Percentiles rank a stretch among this genome's conserved stretches.
These are phyloP conservation scores for Colletotrichum godetiae DNA, from an alignment of 2,329 filamentous ascomycete genomes.

Conservation along the genomic window DNA sequence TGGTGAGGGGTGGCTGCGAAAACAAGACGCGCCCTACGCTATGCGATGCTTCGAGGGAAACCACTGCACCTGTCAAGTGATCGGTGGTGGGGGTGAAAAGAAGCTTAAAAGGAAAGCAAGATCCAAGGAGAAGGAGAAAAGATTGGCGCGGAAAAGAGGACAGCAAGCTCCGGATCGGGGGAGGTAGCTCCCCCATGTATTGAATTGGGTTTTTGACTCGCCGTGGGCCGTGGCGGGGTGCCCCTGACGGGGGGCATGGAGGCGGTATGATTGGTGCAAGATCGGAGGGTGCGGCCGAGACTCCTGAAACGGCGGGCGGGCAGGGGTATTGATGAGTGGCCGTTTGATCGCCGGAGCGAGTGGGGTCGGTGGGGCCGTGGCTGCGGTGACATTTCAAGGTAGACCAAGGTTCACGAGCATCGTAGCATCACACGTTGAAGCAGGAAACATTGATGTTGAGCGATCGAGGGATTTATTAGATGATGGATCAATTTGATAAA, in stretches of 20 bases:
- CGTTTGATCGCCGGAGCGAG: slow-evolving; percentile 25
- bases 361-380: neutral
- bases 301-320: slow-evolving; percentile 12
- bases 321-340: slow-evolving; percentile 9
- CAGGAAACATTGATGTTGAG: neutral
- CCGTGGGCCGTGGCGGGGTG: slow-evolving; percentile 1
- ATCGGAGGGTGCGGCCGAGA: neutral
- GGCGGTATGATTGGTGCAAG: neutral
- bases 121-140: neutral
- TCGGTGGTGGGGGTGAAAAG: neutral
- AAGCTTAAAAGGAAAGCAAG: neutral
- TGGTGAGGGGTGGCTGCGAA: neutral
- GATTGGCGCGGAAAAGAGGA: neutral
- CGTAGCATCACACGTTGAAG: neutral
- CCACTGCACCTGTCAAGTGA: neutral
- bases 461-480: neutral
- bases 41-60: too few species aligned
- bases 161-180: neutral
- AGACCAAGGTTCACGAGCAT: neutral
- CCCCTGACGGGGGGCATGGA: neutral
- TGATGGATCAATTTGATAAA: neutral
- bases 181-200: neutral
- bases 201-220: slow-evolving; percentile 24
- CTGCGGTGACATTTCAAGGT: neutral
- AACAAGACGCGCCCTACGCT: neutral